Evolutionary conservation across 306 rosid genomes (phyloP).

Genomic region (Malus orientalis): DNA sequence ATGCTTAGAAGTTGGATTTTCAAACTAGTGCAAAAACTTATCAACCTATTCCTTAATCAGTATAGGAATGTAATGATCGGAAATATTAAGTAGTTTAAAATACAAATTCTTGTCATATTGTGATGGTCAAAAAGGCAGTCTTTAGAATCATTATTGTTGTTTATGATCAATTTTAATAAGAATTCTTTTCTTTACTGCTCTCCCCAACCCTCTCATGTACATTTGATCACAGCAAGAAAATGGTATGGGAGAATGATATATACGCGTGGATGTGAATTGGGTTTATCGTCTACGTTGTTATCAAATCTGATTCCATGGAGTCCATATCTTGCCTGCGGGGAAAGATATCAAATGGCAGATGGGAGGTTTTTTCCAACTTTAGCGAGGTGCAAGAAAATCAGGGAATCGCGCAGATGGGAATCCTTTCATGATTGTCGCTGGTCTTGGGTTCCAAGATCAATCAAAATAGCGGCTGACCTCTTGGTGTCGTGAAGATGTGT

Average conservation of each 20-base stretch:
- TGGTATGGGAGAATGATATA: background rate
- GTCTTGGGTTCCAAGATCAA: too few species aligned
- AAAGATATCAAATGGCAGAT: too few species aligned
- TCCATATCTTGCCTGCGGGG: too few species aligned
- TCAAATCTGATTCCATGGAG: too few species aligned
- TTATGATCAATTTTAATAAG: constrained; percentile 39
- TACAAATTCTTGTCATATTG: constrained; percentile 20
- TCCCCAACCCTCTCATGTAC: constrained; percentile 37
- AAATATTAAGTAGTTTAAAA: constrained; percentile 27
- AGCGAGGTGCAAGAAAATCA: too few species aligned
- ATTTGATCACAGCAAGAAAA: constrained; percentile 10
- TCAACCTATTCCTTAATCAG: background rate
- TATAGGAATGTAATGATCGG: constrained; percentile 52
- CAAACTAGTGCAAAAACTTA: background rate
- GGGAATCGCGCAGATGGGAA: too few species aligned
- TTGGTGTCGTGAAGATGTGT: too few species aligned
- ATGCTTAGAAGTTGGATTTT: background rate
- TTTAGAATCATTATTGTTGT: constrained; percentile 62
- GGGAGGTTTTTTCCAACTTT: too few species aligned
- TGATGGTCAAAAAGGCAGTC: constrained; percentile 65
- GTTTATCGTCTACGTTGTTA: too few species aligned
- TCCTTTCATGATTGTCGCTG: too few species aligned
- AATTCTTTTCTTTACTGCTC: constrained; percentile 47
- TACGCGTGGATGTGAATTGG: background rate
- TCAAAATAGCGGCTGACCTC: too few species aligned